Percentiles rank a stretch among this genome's conserved stretches.
Conservation (phyloP, 2,329 filamentous ascomycete genomes). For the Karstenula rhodostoma region DNA sequence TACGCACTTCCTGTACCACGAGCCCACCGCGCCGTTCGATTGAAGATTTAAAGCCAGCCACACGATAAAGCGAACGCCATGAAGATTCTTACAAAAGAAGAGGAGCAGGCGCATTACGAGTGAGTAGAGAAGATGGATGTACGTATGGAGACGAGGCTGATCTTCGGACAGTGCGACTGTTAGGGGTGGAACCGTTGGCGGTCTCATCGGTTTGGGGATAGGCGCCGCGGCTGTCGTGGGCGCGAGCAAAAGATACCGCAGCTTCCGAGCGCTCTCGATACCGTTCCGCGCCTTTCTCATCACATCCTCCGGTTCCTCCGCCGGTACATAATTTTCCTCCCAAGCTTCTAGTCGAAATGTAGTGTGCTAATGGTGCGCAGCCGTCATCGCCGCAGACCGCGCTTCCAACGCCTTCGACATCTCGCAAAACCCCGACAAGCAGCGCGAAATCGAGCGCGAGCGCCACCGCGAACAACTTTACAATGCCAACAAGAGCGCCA, state of each 20-base stretch:
- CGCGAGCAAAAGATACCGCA: conserved; percentile 75
- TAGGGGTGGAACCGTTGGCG: conserved; percentile 79
- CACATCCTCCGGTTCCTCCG: conserved; percentile 81
- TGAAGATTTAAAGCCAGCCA: background rate
- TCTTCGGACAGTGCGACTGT: conserved; percentile 67
- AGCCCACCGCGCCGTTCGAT: background rate
- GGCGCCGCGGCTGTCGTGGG: conserved; percentile 73
- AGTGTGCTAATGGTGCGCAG: conserved; percentile 37
- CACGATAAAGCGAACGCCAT: conserved; percentile 58
- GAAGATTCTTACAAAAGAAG: conserved; percentile 96
- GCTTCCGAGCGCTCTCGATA: conserved; percentile 81
- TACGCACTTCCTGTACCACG: background rate
- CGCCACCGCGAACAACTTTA: conserved; percentile 48
- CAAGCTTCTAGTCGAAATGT: background rate
- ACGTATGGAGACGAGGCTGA: conserved; percentile 19
- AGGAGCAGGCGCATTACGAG: conserved; percentile 86
- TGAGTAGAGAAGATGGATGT: conserved; percentile 43
- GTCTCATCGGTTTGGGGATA: conserved; percentile 69
- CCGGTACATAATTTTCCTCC: conserved; percentile 57
- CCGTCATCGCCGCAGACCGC: conserved; percentile 84
- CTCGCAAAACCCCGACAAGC: conserved; percentile 66
- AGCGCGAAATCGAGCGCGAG: conserved; percentile 39
- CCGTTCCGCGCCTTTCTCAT: conserved; percentile 93
- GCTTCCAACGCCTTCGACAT: conserved; percentile 76
- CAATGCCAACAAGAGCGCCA: conserved; percentile 62